Conservation (phyloP, 192 early-diverging fungal species). For the Diversispora epigaea region DNA sequence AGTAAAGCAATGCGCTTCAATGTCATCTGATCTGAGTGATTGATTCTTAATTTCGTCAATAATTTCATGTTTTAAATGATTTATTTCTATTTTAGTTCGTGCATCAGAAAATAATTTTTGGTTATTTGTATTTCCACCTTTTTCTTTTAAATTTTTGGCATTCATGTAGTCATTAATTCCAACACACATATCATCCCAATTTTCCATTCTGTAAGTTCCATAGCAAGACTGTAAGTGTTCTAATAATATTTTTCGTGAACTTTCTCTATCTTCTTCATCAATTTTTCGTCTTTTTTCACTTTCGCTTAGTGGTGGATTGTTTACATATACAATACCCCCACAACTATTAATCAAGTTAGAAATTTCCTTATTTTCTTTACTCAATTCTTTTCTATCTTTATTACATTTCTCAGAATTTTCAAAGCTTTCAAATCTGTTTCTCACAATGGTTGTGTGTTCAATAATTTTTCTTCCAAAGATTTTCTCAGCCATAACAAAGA, state of each 20-base stretch:
- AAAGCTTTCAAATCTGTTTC: neutral
- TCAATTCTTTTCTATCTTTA: neutral
- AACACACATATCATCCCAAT: conserved; percentile 4
- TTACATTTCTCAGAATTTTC: neutral
- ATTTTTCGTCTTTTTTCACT: neutral
- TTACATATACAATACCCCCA: neutral
- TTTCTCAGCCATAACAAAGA: neutral
- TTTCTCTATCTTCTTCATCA: neutral
- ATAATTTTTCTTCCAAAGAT: neutral
- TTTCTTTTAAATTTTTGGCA: neutral
- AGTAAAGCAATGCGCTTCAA: no score
- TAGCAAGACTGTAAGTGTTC: neutral
- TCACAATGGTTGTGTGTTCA: conserved; percentile 2
- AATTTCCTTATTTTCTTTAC: neutral
- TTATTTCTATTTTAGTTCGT: no score
- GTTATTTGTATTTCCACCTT: neutral
- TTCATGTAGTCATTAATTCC: neutral
- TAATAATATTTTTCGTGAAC: neutral
- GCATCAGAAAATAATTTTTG: no score
- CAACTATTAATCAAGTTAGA: neutral
- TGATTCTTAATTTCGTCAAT: no score
- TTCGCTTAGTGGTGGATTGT: neutral
- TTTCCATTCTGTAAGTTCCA: conserved; percentile 5
- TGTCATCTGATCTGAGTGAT: no score
- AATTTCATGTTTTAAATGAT: no score